Evolutionary conservation across 2,329 filamentous ascomycete genomes (phyloP).

Genomic region (Ceratocystis papillata): DNA sequence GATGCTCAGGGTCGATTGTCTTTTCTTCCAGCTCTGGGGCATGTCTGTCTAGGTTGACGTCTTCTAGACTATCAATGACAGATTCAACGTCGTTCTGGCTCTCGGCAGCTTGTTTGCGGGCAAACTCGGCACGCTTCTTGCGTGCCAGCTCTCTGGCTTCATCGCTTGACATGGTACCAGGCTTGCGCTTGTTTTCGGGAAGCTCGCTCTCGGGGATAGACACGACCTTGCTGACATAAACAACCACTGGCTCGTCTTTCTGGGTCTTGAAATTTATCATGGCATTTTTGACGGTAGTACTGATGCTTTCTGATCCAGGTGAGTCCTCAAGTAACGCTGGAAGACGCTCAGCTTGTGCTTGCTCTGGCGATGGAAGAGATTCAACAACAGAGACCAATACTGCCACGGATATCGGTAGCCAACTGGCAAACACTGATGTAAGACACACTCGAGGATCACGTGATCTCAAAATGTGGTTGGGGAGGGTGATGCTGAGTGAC

Average conservation of each 20-base stretch:
- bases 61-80: constrained; percentile 21
- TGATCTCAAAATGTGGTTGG: constrained; percentile 72
- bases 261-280: constrained; percentile 69
- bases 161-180: constrained; percentile 67
- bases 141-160: constrained; percentile 81
- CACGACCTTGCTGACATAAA: constrained; percentile 97
- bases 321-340: constrained; percentile 69
- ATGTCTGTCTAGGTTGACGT: constrained; percentile 46
- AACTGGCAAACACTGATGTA: constrained; percentile 74
- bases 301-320: constrained; percentile 63
- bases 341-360: constrained; percentile 68
- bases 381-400: constrained; percentile 89
- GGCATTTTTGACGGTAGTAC: constrained; percentile 59
- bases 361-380: constrained; percentile 72
- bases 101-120: constrained; percentile 57
- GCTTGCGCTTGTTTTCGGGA: constrained; percentile 67
- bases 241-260: constrained; percentile 67
- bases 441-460: constrained; percentile 74
- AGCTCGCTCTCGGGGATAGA: constrained; percentile 88
- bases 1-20: constrained; percentile 64
- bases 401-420: constrained; percentile 87
- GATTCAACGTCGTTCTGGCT: constrained; percentile 34
- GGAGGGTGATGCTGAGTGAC: constrained; percentile 71
- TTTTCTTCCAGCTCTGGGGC: constrained; percentile 42
- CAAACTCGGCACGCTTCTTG: constrained; percentile 80